phyloP scores from a whole-genome alignment of 2,329 filamentous ascomycete genomes.

The Fusarium pseudonygamai region DNA sequence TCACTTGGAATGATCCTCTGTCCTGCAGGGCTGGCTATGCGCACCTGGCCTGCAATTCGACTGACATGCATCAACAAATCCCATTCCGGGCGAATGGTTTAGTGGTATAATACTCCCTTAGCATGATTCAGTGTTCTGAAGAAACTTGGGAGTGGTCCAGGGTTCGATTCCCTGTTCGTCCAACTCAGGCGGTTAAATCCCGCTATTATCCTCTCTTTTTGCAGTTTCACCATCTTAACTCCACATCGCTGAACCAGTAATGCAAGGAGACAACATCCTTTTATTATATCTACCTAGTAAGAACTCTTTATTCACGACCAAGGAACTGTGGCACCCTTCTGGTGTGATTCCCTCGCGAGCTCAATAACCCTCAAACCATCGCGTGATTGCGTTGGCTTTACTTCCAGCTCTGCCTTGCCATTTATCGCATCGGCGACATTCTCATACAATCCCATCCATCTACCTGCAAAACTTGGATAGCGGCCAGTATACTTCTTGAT shows the following conservation, averaged over 20 bases:
- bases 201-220: conserved; percentile 10
- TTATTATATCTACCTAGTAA: too few relatives aligned
- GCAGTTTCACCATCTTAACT: rapidly evolving
- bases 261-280: rapidly evolving
- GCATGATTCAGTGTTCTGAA: conserved; percentile 3
- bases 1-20: too few relatives aligned
- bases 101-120: conserved; percentile 33
- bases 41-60: rapidly evolving
- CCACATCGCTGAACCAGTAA: too few relatives aligned
- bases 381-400: conserved; percentile 51
- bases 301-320: too few relatives aligned
- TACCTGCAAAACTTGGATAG: conserved; percentile 52
- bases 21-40: rapidly evolving
- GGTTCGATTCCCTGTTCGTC: conserved; percentile 31
- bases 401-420: conserved; percentile 50
- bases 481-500: conserved; percentile 48
- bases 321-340: conserved; percentile 44
- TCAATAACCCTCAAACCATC: conserved; percentile 51
- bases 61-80: neutral
- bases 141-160: conserved; percentile 19
- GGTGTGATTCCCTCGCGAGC: conserved; percentile 52
- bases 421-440: conserved; percentile 51
- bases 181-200: neutral
- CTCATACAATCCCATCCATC: conserved; percentile 53
- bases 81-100: conserved; percentile 24